Conservation (phyloP, 1,284 basidiomycete species). For the Ustilago xerochloae region DNA sequence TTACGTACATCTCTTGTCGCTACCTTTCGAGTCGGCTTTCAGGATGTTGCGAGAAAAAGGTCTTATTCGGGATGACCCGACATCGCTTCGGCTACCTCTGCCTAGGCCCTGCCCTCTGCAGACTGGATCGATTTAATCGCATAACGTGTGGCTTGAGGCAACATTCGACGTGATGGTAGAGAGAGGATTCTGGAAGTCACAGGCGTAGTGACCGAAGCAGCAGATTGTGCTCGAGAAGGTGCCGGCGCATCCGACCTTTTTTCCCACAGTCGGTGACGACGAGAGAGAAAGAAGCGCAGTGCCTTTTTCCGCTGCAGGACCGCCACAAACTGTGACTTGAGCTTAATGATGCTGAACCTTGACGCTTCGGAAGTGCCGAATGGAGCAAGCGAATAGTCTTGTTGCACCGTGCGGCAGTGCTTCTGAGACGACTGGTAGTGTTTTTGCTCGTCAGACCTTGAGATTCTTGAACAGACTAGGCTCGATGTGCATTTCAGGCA, state of each 20-base stretch:
- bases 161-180: neutral
- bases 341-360: neutral
- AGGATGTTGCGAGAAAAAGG: too few species aligned
- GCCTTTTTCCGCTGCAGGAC: neutral
- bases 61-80: too few species aligned
- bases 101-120: too few species aligned
- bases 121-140: too few species aligned
- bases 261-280: neutral
- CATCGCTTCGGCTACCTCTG: too few species aligned
- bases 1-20: too few species aligned
- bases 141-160: neutral
- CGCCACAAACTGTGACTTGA: neutral
- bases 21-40: too few species aligned
- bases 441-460: neutral
- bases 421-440: too few species aligned
- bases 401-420: neutral
- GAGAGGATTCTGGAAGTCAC: neutral
- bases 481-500: neutral
- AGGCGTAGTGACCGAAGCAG: neutral
- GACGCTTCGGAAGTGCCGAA: slow-evolving; percentile 4
- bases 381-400: neutral
- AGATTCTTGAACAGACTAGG: neutral
- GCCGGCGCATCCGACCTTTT: slow-evolving; percentile 10
- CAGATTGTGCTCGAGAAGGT: neutral
- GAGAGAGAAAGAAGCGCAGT: neutral